Evolutionary conservation across 331 rosid genomes (phyloP), one percentile per base, ranked within the genome.

Genomic region (Malus hybrid): DNA sequence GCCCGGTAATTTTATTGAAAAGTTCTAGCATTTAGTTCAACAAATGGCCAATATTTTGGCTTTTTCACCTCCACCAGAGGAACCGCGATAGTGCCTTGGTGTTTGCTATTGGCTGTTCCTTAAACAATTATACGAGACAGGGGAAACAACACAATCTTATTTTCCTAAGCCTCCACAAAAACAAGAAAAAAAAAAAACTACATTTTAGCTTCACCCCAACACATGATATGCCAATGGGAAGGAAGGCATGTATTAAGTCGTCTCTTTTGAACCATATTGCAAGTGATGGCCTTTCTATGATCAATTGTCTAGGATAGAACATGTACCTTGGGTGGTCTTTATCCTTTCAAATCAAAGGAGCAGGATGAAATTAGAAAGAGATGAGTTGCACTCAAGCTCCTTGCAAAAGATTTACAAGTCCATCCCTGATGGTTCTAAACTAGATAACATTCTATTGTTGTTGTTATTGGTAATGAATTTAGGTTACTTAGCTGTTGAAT

Each of bases 401-500:
- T 39, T 61, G 22, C 67, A 42, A 27, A 59, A 33, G 36, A 36
- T 39, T 50, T 73, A 24, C 29, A 61, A 39, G 46, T 31, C n/a
- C 33, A 7, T 22, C 75, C 39, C 14, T 61, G 57, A 16, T 60
- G 59, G 50, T 61, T 27, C 59, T 36, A 27, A 61, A 61, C 42
- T 42, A 10, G 60, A 73, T 1, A 39, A 1, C 42, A n/a, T 19
- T 9, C 60, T 42, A 5, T 15, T 60, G 48, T 31, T 27, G 3
- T 65, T 36, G 24, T 18, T 65, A 22, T 15, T 55, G 24, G 27
- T 24, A 46, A 55, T 59, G 24, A 34, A 63, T 52, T 75, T 77
- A 57, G 70, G 29, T 60, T 54, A 67, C 67, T 24, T n/a, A 15
- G 46, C 46, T 65, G 69, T 76, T 85, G 67, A 76, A 81, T 70